phyloP scores from a whole-genome alignment of 176 grass and related monocot genomes.

The Typha latifolia region DNA sequence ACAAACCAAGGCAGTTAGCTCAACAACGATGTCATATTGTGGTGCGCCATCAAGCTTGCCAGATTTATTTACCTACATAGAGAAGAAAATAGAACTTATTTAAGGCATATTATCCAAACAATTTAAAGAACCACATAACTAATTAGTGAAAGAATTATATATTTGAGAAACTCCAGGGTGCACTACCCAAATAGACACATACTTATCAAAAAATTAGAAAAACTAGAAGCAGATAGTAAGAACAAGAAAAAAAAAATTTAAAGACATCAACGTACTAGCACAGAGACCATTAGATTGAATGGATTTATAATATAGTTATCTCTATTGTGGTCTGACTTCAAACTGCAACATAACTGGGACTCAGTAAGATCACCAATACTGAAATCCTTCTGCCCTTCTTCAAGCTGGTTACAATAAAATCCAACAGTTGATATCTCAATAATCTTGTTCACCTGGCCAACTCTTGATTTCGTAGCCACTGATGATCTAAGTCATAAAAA shows the following conservation, averaged over 20 bases:
- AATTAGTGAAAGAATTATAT: neutral
- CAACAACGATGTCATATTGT: slow-evolving; percentile 70
- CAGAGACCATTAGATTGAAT: slow-evolving; percentile 59
- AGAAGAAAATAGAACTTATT: slow-evolving; percentile 9
- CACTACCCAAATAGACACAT: neutral
- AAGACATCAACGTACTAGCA: slow-evolving; percentile 55
- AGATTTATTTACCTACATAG: slow-evolving; percentile 59
- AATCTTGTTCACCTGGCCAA: slow-evolving; percentile 74
- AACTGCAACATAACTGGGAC: slow-evolving; percentile 23
- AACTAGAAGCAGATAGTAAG: neutral
- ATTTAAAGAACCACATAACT: neutral
- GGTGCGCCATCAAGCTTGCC: slow-evolving; percentile 73
- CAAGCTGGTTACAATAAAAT: slow-evolving; percentile 62
- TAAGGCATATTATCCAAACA: slow-evolving; percentile 8
- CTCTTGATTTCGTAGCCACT: slow-evolving; percentile 49
- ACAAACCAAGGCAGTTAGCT: slow-evolving; percentile 82
- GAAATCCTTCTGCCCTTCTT: slow-evolving; percentile 37
- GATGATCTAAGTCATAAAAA: slow-evolving; percentile 42
- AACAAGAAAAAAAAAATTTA: slow-evolving; percentile 11
- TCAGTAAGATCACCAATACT: slow-evolving; percentile 34
- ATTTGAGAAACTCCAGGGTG: too few species aligned
- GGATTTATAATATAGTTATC: slow-evolving; percentile 82
- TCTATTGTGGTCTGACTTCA: slow-evolving; percentile 41
- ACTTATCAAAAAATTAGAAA: slow-evolving; percentile 7
- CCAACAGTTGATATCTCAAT: slow-evolving; percentile 78